Base-by-base conservation (phyloP, 768 basidiomycete genomes). In the Wakefieldia striispora region DNA sequence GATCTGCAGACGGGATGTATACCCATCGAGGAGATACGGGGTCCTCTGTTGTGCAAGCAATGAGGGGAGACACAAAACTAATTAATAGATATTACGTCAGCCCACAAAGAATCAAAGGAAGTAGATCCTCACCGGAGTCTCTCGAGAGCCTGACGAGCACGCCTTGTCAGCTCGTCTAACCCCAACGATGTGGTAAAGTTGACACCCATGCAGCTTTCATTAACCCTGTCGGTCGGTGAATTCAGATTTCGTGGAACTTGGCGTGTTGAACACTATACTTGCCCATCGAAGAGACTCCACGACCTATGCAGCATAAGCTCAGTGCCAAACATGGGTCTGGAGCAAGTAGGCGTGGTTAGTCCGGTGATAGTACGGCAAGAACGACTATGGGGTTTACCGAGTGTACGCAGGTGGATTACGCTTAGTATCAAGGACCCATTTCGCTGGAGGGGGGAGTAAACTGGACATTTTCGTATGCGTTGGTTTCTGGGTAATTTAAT, bases 1-100 rank as follows among this genome's bases (percentile, higher is more conserved):
- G 56, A 41, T 59, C 59, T 19, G 49, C 44, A 23, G 51, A 64
- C 14, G 64, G 59, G 19, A 44, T 51, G 31, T 66, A 64, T 12
- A 62, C 40, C 55, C 51, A 61, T 44, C 42, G 49, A 16, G 59
- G 59, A 21, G 59, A 54, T 11, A 10, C 23, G 20, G 29, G 7
- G 12, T 49, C 49, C 27, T 61, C 55, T 34, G 45, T 24, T 4
- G 50, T 51, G 37, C 56, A 58, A 0, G 59, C 55, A 23, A 61
- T 51, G 40, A 58, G 43, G 8, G 59, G 59, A 40, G 47, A 61
- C 16, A 60, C 52, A 33, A 58, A 60, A n/a, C 56, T 60, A 24
- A 3, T 19, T 21, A 1, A 26, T 1, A 13, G 1, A 17, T 16
- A 14, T 33, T 14, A 16, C 6, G 14, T 16, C 6, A 33, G 33